These are phyloP conservation scores for Zarea fungicola DNA, from an alignment of 2,329 filamentous ascomycete species.

Conservation along the genomic window DNA sequence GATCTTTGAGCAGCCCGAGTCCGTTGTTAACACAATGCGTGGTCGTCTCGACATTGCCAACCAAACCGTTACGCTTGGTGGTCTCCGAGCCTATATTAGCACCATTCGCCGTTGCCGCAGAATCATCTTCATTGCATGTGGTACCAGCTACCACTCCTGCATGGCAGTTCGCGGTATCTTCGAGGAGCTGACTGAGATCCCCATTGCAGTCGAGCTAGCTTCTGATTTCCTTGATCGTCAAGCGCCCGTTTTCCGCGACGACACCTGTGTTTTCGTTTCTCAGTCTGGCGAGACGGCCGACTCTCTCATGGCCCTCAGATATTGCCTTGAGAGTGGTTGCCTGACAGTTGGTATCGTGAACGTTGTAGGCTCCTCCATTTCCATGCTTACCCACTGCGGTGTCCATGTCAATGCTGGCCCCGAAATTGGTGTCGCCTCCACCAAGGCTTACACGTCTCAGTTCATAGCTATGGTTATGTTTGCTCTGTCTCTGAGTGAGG, in stretches of 20 bases:
- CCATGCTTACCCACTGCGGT: conserved; percentile 97
- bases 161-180: conserved; percentile 99
- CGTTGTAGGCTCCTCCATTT: conserved; percentile 97
- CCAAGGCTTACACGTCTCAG: conserved; percentile 98
- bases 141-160: conserved; percentile 97
- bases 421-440: conserved; percentile 97
- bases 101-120: conserved; percentile 95
- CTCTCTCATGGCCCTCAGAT: conserved; percentile 92
- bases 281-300: conserved; percentile 98
- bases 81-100: conserved; percentile 89
- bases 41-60: conserved; percentile 91
- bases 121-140: conserved; percentile 98
- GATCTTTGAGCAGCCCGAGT: conserved; percentile 99
- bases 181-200: conserved; percentile 96
- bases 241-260: conserved; percentile 97
- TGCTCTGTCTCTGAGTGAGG: conserved; percentile 89
- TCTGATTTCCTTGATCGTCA: conserved; percentile 97
- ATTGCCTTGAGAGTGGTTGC: conserved; percentile 96
- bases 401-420: conserved; percentile 99
- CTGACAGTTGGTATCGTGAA: conserved; percentile 98
- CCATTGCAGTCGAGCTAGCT: conserved; percentile 92
- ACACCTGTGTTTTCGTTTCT: conserved; percentile 97
- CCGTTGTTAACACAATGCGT: conserved; percentile 99
- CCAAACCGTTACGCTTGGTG: conserved; percentile 93
- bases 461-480: conserved; percentile 99